Base-by-base conservation (phyloP, 164 flowering plant genomes). In the Sextonia rubra region DNA sequence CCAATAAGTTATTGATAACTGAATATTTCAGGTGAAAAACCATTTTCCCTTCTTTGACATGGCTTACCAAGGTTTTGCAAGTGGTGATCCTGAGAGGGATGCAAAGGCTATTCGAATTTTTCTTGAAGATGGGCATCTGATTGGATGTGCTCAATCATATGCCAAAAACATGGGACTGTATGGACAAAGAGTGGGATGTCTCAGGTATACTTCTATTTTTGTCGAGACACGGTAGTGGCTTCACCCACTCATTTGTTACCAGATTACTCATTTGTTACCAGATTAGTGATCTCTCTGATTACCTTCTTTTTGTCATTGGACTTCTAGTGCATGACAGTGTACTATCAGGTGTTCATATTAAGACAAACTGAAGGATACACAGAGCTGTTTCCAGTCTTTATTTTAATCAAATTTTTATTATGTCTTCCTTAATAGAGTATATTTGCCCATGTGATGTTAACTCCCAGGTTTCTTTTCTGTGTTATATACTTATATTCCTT, bases 11-110 rank as follows among this genome's bases (percentile, higher is more conserved):
- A 52, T 17, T 5, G 5, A 37, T 37, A 37, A 24, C 22, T 29
- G 23, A 66, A 66, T 66, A 44, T 81, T 80, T 48, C 85, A 94
- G 99, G 89, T 75, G 20, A 92, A 95, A 79, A 90, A 88, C 55
- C 98, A 92, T 81, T 90, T 95, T 76, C 85, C 98, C 26, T 89
- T 95, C 80, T 95, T 95, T 80, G 99, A 95, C 82, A 93, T 92
- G 98, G 99, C 99, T 68, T 95, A 95, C 83, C 99, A 93, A 90
- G 99, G 99, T 72, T 95, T 95, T 86, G 99, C 98, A 26, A 95
- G 91, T 82, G 98, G 99, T 75, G 93, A 90, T 80, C 96, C 97
- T 64, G 93, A 95, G 75, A 88, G 82, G 78, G 99, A 95, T 86
- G 98, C 96, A 64, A 90, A 86, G 69, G 80, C 99, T 60, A 93